phyloP scores from a whole-genome alignment of 768 basidiomycete species.

The Pisolithus sp. region DNA sequence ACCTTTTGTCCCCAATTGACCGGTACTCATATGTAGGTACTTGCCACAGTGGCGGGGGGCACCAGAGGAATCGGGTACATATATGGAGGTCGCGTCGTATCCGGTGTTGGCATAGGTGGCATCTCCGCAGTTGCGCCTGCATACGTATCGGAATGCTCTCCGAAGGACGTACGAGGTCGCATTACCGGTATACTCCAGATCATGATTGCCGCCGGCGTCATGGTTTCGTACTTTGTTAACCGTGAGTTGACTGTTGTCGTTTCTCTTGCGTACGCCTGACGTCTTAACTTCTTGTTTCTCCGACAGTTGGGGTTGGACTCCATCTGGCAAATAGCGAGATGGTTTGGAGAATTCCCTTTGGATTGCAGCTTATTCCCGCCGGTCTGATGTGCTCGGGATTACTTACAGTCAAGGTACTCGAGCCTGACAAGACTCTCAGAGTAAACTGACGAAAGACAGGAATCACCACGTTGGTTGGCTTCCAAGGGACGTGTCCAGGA shows the following conservation, averaged over 20 bases:
- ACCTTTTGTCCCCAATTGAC: neutral
- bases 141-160: slow-evolving; percentile 47
- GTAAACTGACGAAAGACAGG: slow-evolving; percentile 26
- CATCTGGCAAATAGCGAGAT: neutral
- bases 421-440: neutral
- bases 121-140: slow-evolving; percentile 43
- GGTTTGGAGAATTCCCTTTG: slow-evolving; percentile 46
- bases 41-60: slow-evolving; percentile 38
- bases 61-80: slow-evolving; percentile 53
- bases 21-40: too few relatives aligned
- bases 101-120: slow-evolving; percentile 57
- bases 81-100: slow-evolving; percentile 41
- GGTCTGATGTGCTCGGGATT: slow-evolving; percentile 33
- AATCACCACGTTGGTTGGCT: slow-evolving; percentile 53
- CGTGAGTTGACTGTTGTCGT: neutral
- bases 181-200: slow-evolving; percentile 39
- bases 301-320: neutral
- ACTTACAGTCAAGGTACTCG: neutral
- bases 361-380: slow-evolving; percentile 47
- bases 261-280: neutral
- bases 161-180: slow-evolving; percentile 42
- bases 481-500: slow-evolving; percentile 38
- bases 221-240: slow-evolving; percentile 16
- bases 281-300: neutral
- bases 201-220: slow-evolving; percentile 25